Percentiles rank a stretch among this genome's conserved stretches.
Conservation (phyloP, 2,329 filamentous ascomycete species). For the Fusarium sp. region DNA sequence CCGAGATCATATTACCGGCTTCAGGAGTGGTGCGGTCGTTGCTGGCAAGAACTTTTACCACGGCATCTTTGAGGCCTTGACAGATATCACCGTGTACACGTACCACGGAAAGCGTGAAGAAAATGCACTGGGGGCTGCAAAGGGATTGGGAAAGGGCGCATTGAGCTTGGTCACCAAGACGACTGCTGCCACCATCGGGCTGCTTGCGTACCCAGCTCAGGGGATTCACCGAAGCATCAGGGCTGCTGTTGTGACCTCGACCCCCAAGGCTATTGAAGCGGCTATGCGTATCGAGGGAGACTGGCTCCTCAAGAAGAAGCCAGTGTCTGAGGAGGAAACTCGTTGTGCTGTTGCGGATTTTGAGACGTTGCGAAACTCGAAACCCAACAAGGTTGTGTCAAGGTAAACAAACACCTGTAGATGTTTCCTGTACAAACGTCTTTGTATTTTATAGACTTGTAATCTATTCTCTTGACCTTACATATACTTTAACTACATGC, state of each 20-base stretch:
- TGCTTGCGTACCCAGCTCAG: constrained; percentile 1
- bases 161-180: constrained; percentile 5
- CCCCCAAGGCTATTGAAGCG: background rate
- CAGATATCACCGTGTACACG: background rate
- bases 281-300: background rate
- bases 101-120: constrained; percentile 3
- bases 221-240: background rate
- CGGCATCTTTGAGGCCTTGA: constrained; percentile 5
- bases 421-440: background rate
- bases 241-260: background rate
- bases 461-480: background rate
- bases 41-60: constrained; percentile 8
- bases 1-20: background rate
- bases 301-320: background rate
- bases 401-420: background rate
- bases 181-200: background rate
- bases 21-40: background rate
- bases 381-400: background rate
- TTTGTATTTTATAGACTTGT: background rate
- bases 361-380: background rate
- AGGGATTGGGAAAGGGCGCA: background rate
- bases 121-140: background rate
- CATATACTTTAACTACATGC: background rate
- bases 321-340: background rate
- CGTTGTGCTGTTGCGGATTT: background rate